Conservation (phyloP, 345 rosid genomes). For the Cochlearia excelsa region DNA sequence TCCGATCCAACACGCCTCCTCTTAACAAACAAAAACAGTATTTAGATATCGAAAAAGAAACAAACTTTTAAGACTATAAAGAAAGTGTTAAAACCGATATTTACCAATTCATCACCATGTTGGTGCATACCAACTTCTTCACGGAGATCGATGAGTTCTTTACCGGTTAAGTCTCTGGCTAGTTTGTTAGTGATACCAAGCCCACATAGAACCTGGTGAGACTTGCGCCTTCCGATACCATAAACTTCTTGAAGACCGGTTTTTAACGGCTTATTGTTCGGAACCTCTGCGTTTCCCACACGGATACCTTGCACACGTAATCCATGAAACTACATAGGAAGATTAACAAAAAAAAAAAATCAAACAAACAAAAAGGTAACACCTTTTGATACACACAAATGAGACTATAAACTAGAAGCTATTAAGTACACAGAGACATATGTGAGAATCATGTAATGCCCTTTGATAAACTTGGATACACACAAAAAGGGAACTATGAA, state of each 20-base stretch:
- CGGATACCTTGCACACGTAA: constrained; percentile 53
- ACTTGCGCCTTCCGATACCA: constrained; percentile 63
- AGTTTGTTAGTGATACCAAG: constrained; percentile 61
- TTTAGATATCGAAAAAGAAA: neutral
- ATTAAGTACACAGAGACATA: too few species aligned
- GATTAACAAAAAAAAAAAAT: too few species aligned
- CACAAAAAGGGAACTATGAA: too few species aligned
- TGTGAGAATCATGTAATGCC: too few species aligned
- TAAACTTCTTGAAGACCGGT: constrained; percentile 64
- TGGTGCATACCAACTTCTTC: constrained; percentile 60
- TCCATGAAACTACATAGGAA: constrained; percentile 40
- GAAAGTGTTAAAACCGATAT: neutral
- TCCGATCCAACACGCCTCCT: constrained; percentile 49
- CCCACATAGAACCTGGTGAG: constrained; percentile 61
- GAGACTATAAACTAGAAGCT: too few species aligned
- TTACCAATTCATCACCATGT: constrained; percentile 70
- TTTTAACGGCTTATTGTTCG: constrained; percentile 52
- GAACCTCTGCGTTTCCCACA: constrained; percentile 67
- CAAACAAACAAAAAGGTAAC: neutral
- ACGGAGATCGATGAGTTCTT: constrained; percentile 61
- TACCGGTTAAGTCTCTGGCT: constrained; percentile 62
- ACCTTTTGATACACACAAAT: too few species aligned
- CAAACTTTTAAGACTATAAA: neutral
- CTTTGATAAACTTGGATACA: too few species aligned
- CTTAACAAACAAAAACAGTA: constrained; percentile 15